Evolutionary conservation across 331 rosid genomes (phyloP).

Genomic region (Saraca asoca): DNA sequence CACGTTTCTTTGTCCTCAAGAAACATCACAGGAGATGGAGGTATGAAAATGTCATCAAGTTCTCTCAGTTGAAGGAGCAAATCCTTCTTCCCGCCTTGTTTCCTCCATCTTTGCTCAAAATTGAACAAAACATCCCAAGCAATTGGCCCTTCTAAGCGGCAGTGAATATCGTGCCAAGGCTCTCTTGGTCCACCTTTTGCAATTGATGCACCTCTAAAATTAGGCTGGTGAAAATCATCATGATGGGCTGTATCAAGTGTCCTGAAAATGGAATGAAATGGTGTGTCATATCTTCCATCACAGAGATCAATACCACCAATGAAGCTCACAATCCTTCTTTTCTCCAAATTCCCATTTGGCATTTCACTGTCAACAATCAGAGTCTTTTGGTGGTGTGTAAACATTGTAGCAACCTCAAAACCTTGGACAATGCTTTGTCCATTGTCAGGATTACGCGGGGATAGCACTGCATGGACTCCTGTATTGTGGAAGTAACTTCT

Average conservation of each 20-base stretch:
- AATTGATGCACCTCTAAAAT: conserved; percentile 33
- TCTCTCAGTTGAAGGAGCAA: conserved; percentile 36
- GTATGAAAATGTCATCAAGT: conserved; percentile 22
- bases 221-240: conserved; percentile 51
- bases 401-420: conserved; percentile 45
- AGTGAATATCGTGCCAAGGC: conserved; percentile 59
- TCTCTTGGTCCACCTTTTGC: conserved; percentile 52
- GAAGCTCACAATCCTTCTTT: conserved; percentile 52
- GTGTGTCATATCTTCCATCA: conserved; percentile 60
- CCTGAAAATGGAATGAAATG: conserved; percentile 43
- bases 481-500: conserved; percentile 45
- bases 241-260: conserved; percentile 36
- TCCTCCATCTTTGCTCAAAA: conserved; percentile 58
- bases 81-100: conserved; percentile 41
- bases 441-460: conserved; percentile 47
- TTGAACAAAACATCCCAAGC: conserved; percentile 56
- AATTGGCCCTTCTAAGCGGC: conserved; percentile 47
- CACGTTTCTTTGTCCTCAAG: conserved; percentile 42
- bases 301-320: conserved; percentile 60
- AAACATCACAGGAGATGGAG: conserved; percentile 36
- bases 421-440: conserved; percentile 36
- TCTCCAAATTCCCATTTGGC: conserved; percentile 25
- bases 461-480: conserved; percentile 43
- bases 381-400: conserved; percentile 57
- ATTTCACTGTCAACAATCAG: conserved; percentile 44